These are phyloP conservation scores for Leccinum longicurvipes DNA, from an alignment of 768 basidiomycete genomes.

Conservation along the genomic window DNA sequence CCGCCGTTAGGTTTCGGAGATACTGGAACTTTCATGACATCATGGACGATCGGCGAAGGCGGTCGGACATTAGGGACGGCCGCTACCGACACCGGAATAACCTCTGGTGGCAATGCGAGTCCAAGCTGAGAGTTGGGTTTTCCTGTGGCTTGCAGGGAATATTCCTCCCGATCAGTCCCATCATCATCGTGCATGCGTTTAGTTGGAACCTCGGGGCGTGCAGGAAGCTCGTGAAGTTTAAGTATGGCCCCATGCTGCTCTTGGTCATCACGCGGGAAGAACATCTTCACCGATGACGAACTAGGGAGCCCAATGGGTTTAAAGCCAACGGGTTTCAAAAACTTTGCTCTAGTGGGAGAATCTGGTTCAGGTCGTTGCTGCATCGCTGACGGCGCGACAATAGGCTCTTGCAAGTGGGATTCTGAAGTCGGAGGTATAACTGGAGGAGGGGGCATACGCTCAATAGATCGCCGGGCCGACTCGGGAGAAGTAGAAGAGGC, in stretches of 20 bases:
- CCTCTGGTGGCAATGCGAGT: slow-evolving; percentile 10
- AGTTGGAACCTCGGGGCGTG: slow-evolving; percentile 24
- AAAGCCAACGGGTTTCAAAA: slow-evolving; percentile 50
- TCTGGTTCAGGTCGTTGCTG: slow-evolving; percentile 18
- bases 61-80: slow-evolving; percentile 11
- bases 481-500: slow-evolving; percentile 20
- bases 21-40: slow-evolving; percentile 18
- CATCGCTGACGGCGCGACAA: slow-evolving; percentile 3
- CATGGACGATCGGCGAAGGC: slow-evolving; percentile 17
- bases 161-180: slow-evolving; percentile 19
- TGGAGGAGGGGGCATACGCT: slow-evolving; percentile 35
- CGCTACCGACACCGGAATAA: slow-evolving; percentile 4
- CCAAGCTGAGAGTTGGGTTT: slow-evolving; percentile 1
- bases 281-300: slow-evolving; percentile 58
- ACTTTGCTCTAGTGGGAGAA: slow-evolving; percentile 19
- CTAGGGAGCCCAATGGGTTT: slow-evolving; percentile 58
- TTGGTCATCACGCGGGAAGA: slow-evolving; percentile 83
- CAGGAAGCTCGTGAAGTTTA: slow-evolving; percentile 14
- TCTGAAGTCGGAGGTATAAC: slow-evolving; percentile 21
- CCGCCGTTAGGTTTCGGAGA: slow-evolving; percentile 28
- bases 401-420: slow-evolving; percentile 12
- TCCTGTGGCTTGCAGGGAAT: slow-evolving; percentile 2
- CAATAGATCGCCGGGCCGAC: slow-evolving; percentile 20
- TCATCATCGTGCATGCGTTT: slow-evolving; percentile 28
- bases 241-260: slow-evolving; percentile 35